Conservation (phyloP, 1,284 basidiomycete genomes). For the Hymenochaete sp. region DNA sequence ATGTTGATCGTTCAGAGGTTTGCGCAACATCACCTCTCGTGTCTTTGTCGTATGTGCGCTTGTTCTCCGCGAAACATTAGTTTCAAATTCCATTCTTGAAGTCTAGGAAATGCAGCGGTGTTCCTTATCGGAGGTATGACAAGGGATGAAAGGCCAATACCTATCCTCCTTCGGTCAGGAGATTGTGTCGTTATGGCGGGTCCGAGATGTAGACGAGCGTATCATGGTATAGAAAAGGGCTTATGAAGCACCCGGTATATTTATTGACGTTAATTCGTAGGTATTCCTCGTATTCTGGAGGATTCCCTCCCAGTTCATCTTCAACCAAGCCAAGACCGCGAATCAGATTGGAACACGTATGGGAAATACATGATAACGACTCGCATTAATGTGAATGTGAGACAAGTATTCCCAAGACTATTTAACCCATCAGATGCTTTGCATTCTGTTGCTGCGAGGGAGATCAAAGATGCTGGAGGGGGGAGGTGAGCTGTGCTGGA, state of each 20-base stretch:
- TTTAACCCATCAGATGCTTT: too few relatives aligned
- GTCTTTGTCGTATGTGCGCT: constrained; percentile 70
- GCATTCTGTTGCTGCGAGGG: too few relatives aligned
- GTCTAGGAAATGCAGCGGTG: constrained; percentile 77
- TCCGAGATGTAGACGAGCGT: constrained; percentile 70
- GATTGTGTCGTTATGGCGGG: constrained; percentile 92
- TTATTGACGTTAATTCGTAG: constrained; percentile 29
- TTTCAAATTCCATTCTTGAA: constrained; percentile 25
- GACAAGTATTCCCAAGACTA: constrained; percentile 76
- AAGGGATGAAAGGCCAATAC: constrained; percentile 64
- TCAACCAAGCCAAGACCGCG: constrained; percentile 22
- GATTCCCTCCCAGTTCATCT: constrained; percentile 65
- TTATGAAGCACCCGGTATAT: neutral
- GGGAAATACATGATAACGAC: constrained; percentile 54
- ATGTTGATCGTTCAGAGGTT: constrained; percentile 86
- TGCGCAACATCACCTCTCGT: constrained; percentile 82
- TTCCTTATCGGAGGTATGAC: constrained; percentile 84
- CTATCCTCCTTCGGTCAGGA: constrained; percentile 78
- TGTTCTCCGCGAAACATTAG: neutral
- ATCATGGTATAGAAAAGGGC: constrained; percentile 55
- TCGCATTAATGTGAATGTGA: constrained; percentile 83
- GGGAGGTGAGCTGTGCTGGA: neutral
- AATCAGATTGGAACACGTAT: constrained; percentile 48
- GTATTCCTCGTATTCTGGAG: constrained; percentile 83
- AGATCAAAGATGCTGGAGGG: too few relatives aligned